Evolutionary conservation across 495 filamentous ascomycete species (phyloP).

Genomic region (Aspergillus wentii): DNA sequence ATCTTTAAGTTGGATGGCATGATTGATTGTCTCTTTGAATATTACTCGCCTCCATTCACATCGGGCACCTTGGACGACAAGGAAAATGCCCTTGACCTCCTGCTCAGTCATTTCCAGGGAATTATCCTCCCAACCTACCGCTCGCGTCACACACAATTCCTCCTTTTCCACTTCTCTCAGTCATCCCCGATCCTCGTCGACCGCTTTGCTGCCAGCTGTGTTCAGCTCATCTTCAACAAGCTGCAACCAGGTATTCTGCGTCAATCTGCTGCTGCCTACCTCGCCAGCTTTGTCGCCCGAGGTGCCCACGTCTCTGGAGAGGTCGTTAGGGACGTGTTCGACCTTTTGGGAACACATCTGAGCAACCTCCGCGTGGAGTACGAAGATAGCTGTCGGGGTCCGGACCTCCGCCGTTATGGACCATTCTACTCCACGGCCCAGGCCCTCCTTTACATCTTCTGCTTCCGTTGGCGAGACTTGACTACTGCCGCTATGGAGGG

Average conservation of each 20-base stretch:
- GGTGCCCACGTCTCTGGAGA: constrained; percentile 73
- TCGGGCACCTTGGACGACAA: constrained; percentile 40
- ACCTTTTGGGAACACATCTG: constrained; percentile 68
- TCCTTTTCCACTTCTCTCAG: constrained; percentile 92
- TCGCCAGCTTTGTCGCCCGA: constrained; percentile 87
- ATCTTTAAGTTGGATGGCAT: constrained; percentile 91
- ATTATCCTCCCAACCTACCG: constrained; percentile 86
- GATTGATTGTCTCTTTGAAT: constrained; percentile 80
- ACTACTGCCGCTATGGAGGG: constrained; percentile 52
- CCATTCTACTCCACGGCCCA: constrained; percentile 88
- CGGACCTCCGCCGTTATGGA: constrained; percentile 76
- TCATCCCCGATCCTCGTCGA: constrained; percentile 67
- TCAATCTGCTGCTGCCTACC: constrained; percentile 84
- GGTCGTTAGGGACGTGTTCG: constrained; percentile 71
- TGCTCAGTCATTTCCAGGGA: constrained; percentile 75
- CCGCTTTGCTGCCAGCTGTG: constrained; percentile 73
- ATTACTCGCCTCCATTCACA: constrained; percentile 68
- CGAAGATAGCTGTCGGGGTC: constrained; percentile 67
- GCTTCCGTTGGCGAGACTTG: constrained; percentile 94
- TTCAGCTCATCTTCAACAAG: constrained; percentile 61
- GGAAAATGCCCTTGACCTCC: constrained; percentile 57
- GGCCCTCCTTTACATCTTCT: constrained; percentile 91
- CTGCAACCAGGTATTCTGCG: constrained; percentile 61
- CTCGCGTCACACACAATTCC: constrained; percentile 82
- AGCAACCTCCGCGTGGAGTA: constrained; percentile 59